These are phyloP conservation scores for Wickerhamiella sergipiensis DNA, from an alignment of 805 yeast genomes.

Conservation along the genomic window DNA sequence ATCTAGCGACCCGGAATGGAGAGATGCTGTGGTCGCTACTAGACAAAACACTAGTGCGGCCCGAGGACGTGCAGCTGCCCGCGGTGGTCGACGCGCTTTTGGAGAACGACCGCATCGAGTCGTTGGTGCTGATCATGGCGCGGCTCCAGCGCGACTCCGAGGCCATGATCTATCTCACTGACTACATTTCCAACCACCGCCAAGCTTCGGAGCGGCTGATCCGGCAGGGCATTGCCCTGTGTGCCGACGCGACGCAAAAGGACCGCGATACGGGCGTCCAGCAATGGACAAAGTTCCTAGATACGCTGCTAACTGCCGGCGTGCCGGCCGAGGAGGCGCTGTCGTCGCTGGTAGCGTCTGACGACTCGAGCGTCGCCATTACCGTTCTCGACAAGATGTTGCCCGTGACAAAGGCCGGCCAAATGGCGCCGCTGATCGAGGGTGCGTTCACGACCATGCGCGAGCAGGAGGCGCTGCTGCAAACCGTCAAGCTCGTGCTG, in stretches of 20 bases:
- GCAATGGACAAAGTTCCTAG: conserved; percentile 30
- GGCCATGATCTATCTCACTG: conserved; percentile 19
- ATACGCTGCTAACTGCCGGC: conserved; percentile 24
- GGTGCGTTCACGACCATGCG: conserved; percentile 5
- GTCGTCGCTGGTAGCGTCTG: conserved; percentile 2
- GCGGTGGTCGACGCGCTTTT: conserved; percentile 19
- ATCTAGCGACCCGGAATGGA: conserved; percentile 4
- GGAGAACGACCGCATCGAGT: conserved; percentile 17
- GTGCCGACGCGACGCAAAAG: conserved; percentile 9
- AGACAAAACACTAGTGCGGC: conserved; percentile 18
- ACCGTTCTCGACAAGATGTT: conserved; percentile 2
- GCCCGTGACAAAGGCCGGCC: neutral
- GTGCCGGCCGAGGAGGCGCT: neutral
- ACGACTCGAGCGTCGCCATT: neutral
- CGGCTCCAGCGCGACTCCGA: conserved; percentile 17
- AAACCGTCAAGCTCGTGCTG: conserved; percentile 25
- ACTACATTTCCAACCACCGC: conserved; percentile 14
- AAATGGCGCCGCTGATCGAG: conserved; percentile 1
- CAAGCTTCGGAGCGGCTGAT: conserved; percentile 4
- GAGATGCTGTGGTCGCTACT: conserved; percentile 14
- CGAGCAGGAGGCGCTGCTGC: conserved; percentile 4
- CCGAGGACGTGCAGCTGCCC: conserved; percentile 20
- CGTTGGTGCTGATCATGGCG: conserved; percentile 17
- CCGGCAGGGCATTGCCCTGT: conserved; percentile 14
- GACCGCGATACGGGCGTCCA: conserved; percentile 21